A percentile compares a stretch with the other conserved stretches of the same genome.
Evolutionary conservation across 257 asterid species (phyloP).

Genomic region (Primulina tabacum): DNA sequence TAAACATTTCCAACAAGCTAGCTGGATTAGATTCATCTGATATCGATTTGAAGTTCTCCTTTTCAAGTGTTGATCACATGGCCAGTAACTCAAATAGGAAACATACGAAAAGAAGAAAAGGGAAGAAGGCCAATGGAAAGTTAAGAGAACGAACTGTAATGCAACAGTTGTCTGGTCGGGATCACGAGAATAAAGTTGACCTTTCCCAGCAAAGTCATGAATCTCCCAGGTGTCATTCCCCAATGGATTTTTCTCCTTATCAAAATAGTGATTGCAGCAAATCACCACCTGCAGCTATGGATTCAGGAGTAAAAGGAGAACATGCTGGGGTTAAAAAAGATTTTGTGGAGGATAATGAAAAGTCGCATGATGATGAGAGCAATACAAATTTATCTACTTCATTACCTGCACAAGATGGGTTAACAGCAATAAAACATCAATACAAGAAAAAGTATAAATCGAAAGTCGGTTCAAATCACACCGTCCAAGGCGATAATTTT

Average conservation of each 20-base stretch:
- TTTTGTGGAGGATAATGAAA: constrained; percentile 29
- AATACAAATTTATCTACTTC: constrained; percentile 34
- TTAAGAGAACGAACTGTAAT: constrained; percentile 38
- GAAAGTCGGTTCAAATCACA: constrained; percentile 49
- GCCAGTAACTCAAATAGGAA: constrained; percentile 37
- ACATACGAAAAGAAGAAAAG: constrained; percentile 38
- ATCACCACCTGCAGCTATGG: constrained; percentile 32
- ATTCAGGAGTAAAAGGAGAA: constrained; percentile 33
- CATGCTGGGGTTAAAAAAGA: constrained; percentile 22
- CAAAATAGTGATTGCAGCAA: constrained; percentile 30
- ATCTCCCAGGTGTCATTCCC: constrained; percentile 71
- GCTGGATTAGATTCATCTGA: constrained; percentile 33
- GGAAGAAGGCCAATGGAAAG: constrained; percentile 53
- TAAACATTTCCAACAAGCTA: constrained; percentile 32
- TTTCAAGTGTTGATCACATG: constrained; percentile 36
- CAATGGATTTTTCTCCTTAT: constrained; percentile 94
- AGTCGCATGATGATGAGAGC: constrained; percentile 31
- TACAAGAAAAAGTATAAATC: constrained; percentile 75
- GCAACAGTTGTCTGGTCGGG: constrained; percentile 37
- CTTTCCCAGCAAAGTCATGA: constrained; percentile 31
- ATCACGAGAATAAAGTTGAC: constrained; percentile 32
- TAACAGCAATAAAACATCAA: constrained; percentile 56
- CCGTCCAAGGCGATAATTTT: constrained; percentile 28
- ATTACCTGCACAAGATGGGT: constrained; percentile 51
- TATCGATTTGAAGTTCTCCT: constrained; percentile 40